These are phyloP conservation scores for Pseudogymnoascus sp. DNA, from an alignment of 2,329 filamentous ascomycete species.

Conservation along the genomic window DNA sequence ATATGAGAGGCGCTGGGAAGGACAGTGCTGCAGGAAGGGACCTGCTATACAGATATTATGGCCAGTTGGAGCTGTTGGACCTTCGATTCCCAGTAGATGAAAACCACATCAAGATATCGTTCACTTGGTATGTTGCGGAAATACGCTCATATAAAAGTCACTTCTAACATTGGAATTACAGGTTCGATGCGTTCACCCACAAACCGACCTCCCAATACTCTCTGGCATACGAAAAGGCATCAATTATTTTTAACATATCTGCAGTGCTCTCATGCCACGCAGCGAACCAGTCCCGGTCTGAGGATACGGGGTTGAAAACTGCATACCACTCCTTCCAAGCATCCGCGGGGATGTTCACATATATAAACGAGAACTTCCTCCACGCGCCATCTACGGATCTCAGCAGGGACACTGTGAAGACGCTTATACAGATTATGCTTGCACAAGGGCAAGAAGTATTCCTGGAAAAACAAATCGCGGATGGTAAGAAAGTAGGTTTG, in stretches of 20 bases:
- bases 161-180: slow-evolving; percentile 33
- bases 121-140: slow-evolving; percentile 68
- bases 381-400: slow-evolving; percentile 95
- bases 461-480: slow-evolving; percentile 86
- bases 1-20: slow-evolving; percentile 95
- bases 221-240: slow-evolving; percentile 94
- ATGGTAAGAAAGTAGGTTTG: slow-evolving; percentile 85
- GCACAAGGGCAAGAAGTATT: slow-evolving; percentile 97
- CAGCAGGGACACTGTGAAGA: slow-evolving; percentile 91
- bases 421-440: slow-evolving; percentile 83
- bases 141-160: slow-evolving; percentile 8
- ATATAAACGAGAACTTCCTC: slow-evolving; percentile 99
- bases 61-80: slow-evolving; percentile 89
- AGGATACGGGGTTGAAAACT: slow-evolving; percentile 88
- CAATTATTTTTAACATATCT: slow-evolving; percentile 99
- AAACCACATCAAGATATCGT: slow-evolving; percentile 97
- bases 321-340: slow-evolving; percentile 98
- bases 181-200: slow-evolving; percentile 99
- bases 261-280: slow-evolving; percentile 95
- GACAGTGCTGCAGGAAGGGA: slow-evolving; percentile 92
- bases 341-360: slow-evolving; percentile 98
- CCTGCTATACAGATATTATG: slow-evolving; percentile 93
- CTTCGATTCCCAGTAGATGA: slow-evolving; percentile 94
- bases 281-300: slow-evolving; percentile 80
- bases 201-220: slow-evolving; percentile 97